Evolutionary conservation across 2,329 filamentous ascomycete species (phyloP), one percentile per base, ranked within the genome.

Genomic region (Cladosporium sp.): DNA sequence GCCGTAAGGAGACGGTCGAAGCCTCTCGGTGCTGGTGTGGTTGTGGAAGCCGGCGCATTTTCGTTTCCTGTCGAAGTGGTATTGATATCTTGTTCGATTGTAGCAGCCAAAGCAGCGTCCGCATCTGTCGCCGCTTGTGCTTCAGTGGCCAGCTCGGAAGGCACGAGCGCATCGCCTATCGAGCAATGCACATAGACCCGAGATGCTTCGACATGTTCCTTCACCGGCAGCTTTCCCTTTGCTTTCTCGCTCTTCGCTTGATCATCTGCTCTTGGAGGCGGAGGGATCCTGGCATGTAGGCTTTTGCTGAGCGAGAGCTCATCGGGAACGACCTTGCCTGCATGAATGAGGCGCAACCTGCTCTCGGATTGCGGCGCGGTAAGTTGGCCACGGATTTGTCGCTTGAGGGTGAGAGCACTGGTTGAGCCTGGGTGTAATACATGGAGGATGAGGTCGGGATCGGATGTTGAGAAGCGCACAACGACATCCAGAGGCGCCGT

Each of bases 161-260:
- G 71, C 0, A 88, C 83, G 12, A 97, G 82, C 25, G 83, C 79
- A 72, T 86, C 83, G 57, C 92, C 92, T 60, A 97, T 89, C 63
- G 90, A 93, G 80, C 93, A 97, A 78, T 96, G 95, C 61, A 97
- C 88, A 73, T 96, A 97, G 68, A 96, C 84, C 45, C 88, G 82
- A 38, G 79, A 78, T 20, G 69, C 70, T 7, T 65, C 30, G 57
- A 65, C 50, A 34, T 47, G 66, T 59, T 63, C 79, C 34, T 80
- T 81, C 5, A 87, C 72, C 0, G 82, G 82, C 60, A 77, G 76
- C 66, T 94, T 95, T 49, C 88, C 90, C 68, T 90, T 91, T 57
- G 79, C 78, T 61, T 67, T 70, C 40, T 63, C 67, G 65, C 73
- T 70, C 36, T 63, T 59, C 38, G 63, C 62, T 25, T 64, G 62